Percentiles rank a stretch among this genome's conserved stretches.
Evolutionary conservation across 306 rosid genomes (phyloP).

Genomic region (Inga laurina): DNA sequence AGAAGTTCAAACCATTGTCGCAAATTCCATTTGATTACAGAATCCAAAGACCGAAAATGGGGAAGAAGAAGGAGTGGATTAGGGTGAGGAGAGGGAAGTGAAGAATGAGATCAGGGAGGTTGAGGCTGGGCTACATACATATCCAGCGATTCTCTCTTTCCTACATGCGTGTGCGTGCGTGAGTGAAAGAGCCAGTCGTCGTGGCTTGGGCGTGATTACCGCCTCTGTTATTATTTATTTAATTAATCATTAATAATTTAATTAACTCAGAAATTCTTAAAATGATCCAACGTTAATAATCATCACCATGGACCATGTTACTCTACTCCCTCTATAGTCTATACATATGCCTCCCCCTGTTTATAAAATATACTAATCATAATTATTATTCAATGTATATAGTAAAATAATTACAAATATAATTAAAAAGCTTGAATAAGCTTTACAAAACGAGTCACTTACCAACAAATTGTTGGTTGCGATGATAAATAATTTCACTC

Average conservation of each 20-base stretch:
- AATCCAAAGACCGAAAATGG: not conserved
- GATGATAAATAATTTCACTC: too few species aligned
- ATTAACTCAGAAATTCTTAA: not conserved
- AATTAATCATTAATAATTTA: too few species aligned
- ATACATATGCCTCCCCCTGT: too few species aligned
- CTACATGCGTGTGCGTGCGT: not conserved
- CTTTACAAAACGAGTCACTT: too few species aligned
- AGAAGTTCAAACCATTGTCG: constrained; percentile 13
- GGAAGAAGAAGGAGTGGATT: not conserved
- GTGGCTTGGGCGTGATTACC: constrained; percentile 36
- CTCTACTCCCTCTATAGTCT: too few species aligned
- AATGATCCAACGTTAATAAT: not conserved
- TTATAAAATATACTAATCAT: too few species aligned
- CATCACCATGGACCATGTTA: too few species aligned
- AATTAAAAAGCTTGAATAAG: too few species aligned
- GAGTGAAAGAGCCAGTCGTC: not conserved
- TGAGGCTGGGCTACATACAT: not conserved
- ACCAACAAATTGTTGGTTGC: too few species aligned
- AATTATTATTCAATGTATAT: too few species aligned
- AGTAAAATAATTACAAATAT: too few species aligned
- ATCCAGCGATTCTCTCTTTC: constrained; percentile 9
- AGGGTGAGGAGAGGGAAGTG: constrained; percentile 1
- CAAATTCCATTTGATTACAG: not conserved
- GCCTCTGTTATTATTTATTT: constrained; percentile 13
- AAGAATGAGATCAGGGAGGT: constrained; percentile 4